Base-by-base conservation (phyloP, 768 basidiomycete genomes). In the Suillus subalutaceus region DNA sequence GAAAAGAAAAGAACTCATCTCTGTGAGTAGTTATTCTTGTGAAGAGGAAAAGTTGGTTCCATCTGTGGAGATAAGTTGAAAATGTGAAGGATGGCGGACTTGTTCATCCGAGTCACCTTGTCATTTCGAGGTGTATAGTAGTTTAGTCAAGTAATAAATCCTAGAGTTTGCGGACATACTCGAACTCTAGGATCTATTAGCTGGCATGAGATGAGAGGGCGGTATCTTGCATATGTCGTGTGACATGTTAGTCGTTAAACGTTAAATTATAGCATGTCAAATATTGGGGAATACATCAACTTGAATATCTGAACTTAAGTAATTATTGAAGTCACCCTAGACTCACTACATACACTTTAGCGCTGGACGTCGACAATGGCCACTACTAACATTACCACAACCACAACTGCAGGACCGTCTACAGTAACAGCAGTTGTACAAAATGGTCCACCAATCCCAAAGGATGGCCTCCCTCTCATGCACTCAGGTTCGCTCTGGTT, bases 381-480 rank as follows among this genome's bases (percentile, higher is more conserved):
- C 35, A 38, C 63, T n/a, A 57, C 32, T 18, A 56, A 35, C 12
- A 56, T 35, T 37, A 32, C 30, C 4, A 16, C 50, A 16, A 56
- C 32, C 20, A 13, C 48, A 50, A 6, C 56, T n/a, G 30, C 16
- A 38, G 61, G 16, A 32, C 38, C 35, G 4, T 68, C 71, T 40
- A 63, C 62, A n/a, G 50, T 44, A n/a, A 8, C 61, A 16, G 37
- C 59, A 30, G 16, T 20, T 6, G 18, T 9, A 35, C 62, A 38
- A 13, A 32, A 35, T 37, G 23, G n/a, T 6, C 57, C 40, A 38
- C 65, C 66, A 41, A 41, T 75, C 46, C 73, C 73, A 63, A 74
- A 71, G 72, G 80, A 82, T 18, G 77, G 80, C 62, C 53, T 78
- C 46, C 78, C 80, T n/a, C 72, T 79, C 37, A 75, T 83, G 70